A percentile compares a stretch with the other conserved stretches of the same genome.
Evolutionary conservation across 2,329 filamentous ascomycete genomes (phyloP).

Genomic region (Fusarium tjaetaba): DNA sequence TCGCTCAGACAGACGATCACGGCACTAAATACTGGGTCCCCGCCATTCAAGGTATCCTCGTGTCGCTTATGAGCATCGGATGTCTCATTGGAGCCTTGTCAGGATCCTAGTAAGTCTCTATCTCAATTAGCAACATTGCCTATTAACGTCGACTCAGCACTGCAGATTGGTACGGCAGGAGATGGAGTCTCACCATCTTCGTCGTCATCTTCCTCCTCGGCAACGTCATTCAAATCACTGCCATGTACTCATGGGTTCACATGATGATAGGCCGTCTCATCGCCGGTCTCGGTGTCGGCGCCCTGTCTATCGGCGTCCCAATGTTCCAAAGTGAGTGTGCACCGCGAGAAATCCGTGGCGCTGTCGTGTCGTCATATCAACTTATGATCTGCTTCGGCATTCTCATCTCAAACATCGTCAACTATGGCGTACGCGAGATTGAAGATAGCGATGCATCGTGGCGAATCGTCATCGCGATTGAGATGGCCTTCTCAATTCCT

Average conservation of each 20-base stretch:
- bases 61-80: constrained; percentile 66
- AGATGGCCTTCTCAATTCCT: constrained; percentile 62
- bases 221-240: constrained; percentile 72
- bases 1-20: constrained; percentile 61
- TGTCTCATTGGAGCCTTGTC: constrained; percentile 64
- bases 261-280: constrained; percentile 72
- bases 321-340: constrained; percentile 74
- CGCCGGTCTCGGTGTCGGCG: constrained; percentile 74
- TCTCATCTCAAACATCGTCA: constrained; percentile 64
- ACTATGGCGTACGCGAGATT: constrained; percentile 60
- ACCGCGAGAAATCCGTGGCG: constrained; percentile 71
- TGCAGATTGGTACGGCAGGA: constrained; percentile 67
- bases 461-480: constrained; percentile 70
- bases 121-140: constrained; percentile 45
- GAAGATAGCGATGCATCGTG: constrained; percentile 60
- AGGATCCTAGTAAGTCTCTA: constrained; percentile 55
- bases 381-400: constrained; percentile 79
- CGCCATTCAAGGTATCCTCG: constrained; percentile 62
- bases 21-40: constrained; percentile 54
- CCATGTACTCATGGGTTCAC: constrained; percentile 69
- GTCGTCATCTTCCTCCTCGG: constrained; percentile 70
- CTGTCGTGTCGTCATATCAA: constrained; percentile 73
- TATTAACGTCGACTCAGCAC: constrained; percentile 51
- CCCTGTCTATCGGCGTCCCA: constrained; percentile 71
- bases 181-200: constrained; percentile 62